A percentile compares a stretch with the other conserved stretches of the same genome.
Evolutionary conservation across 176 grass and related monocot species (phyloP).

Genomic region (Musa itinerans): DNA sequence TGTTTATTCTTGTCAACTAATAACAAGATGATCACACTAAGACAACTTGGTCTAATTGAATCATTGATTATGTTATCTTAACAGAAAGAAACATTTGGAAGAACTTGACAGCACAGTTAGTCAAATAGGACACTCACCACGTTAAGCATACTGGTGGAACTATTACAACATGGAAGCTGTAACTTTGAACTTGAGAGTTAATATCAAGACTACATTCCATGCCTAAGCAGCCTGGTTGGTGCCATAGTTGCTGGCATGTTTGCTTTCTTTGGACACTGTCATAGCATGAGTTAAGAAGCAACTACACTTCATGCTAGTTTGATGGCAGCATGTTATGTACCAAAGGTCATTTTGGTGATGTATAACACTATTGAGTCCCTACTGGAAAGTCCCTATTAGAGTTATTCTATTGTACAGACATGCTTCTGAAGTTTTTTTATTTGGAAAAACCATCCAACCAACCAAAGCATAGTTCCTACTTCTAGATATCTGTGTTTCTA

Average conservation of each 20-base stretch:
- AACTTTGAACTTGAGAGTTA: too few relatives aligned
- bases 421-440: neutral
- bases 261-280: neutral
- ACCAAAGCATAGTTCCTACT: neutral
- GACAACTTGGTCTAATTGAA: neutral
- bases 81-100: neutral
- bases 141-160: too few relatives aligned
- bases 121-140: too few relatives aligned
- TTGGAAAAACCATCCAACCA: neutral
- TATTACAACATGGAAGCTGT: too few relatives aligned
- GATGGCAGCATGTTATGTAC: neutral
- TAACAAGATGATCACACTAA: neutral
- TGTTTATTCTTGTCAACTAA: neutral
- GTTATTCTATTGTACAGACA: neutral
- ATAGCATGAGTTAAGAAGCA: neutral
- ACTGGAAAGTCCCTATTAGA: neutral
- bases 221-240: too few relatives aligned
- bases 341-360: neutral
- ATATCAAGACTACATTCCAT: too few relatives aligned
- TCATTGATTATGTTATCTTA: neutral
- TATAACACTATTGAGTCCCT: neutral
- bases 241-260: neutral
- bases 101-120: too few relatives aligned
- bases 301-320: neutral
- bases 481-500: too few relatives aligned